These are phyloP conservation scores for Panicum virgatum DNA, from an alignment of 202 grass and related monocot genomes.

Conservation along the genomic window DNA sequence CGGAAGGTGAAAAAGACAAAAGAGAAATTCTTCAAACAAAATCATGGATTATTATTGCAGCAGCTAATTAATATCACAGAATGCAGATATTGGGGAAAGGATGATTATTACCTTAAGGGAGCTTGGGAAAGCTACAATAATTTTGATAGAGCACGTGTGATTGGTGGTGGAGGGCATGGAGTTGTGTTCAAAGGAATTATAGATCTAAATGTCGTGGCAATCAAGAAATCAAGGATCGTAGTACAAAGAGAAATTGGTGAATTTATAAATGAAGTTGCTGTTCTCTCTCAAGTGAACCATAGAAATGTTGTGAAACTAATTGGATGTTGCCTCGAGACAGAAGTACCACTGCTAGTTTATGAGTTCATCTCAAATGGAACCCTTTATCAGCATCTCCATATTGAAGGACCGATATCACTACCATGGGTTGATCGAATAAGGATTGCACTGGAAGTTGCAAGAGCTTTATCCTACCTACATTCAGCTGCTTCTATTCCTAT, in stretches of 20 bases:
- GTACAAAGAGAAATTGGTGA: constrained; percentile 49
- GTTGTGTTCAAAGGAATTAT: constrained; percentile 51
- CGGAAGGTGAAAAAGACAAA: not conserved
- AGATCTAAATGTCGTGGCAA: constrained; percentile 36
- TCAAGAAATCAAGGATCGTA: constrained; percentile 48
- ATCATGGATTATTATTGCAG: constrained; percentile 50
- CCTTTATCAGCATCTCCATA: constrained; percentile 46
- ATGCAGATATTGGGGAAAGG: constrained; percentile 31
- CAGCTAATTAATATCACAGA: constrained; percentile 38
- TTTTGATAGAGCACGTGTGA: constrained; percentile 27
- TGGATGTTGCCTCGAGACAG: constrained; percentile 48
- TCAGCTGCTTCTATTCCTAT: constrained; percentile 36
- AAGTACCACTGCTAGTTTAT: constrained; percentile 52
- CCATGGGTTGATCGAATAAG: constrained; percentile 40
- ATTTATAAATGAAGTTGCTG: constrained; percentile 59
- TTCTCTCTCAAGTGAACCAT: constrained; percentile 59
- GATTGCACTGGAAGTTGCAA: constrained; percentile 29
- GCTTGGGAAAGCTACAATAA: constrained; percentile 47
- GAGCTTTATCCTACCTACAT: constrained; percentile 41
- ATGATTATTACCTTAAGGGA: constrained; percentile 42
- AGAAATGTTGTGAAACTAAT: constrained; percentile 53
- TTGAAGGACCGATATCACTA: constrained; percentile 1
- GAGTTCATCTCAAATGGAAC: constrained; percentile 68
- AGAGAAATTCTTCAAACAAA: constrained; percentile 41
- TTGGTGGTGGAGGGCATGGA: constrained; percentile 50